These are phyloP conservation scores for Asclepias syriaca DNA, from an alignment of 257 asterid genomes.

Conservation along the genomic window DNA sequence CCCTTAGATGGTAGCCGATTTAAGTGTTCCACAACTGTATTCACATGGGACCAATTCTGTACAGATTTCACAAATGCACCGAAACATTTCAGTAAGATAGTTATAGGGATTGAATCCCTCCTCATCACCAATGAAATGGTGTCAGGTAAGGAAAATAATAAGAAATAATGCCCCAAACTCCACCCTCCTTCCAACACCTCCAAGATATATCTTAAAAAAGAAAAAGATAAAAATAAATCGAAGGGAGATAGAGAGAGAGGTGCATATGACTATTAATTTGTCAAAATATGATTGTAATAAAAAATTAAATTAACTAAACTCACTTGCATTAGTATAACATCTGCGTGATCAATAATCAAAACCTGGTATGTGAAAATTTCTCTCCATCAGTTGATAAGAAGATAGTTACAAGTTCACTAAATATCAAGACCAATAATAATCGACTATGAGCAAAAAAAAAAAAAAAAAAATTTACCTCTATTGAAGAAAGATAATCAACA, in stretches of 20 bases:
- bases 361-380: slow-evolving; percentile 41
- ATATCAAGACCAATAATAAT: slow-evolving; percentile 3
- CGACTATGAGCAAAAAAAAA: background rate
- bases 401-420: slow-evolving; percentile 5
- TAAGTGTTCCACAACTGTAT: slow-evolving; percentile 61
- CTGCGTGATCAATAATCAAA: slow-evolving; percentile 88
- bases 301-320: background rate
- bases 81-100: slow-evolving; percentile 16
- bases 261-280: background rate
- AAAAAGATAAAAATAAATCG: no score
- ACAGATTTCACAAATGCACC: slow-evolving; percentile 12
- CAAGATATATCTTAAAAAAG: no score
- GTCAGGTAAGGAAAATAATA: background rate
- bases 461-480: slow-evolving; percentile 53
- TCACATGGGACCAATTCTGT: slow-evolving; percentile 96
- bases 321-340: slow-evolving; percentile 92
- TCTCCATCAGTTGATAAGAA: slow-evolving; percentile 16
- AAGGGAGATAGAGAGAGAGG: background rate
- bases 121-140: background rate
- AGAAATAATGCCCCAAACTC: background rate
- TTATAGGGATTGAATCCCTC: slow-evolving; percentile 1
- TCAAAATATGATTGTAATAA: background rate
- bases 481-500: slow-evolving; percentile 94
- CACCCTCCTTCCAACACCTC: background rate
- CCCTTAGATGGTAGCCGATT: slow-evolving; percentile 77